Evolutionary conservation across 2,329 filamentous ascomycete species (phyloP).

Genomic region (Phoma sp.): DNA sequence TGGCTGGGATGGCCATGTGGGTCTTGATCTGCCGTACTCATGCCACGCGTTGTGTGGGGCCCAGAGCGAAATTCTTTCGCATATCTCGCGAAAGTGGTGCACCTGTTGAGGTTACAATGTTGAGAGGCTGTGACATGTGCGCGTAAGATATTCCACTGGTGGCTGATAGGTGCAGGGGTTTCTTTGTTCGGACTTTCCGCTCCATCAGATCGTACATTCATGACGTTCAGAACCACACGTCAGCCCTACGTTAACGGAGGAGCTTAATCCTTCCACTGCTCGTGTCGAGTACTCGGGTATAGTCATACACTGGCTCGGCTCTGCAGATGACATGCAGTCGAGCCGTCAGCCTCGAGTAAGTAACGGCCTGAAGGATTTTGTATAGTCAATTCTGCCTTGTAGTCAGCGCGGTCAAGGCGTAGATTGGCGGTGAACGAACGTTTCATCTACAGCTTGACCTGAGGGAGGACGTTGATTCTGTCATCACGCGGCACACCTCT

Average conservation of each 20-base stretch:
- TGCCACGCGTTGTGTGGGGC: slow-evolving; percentile 7
- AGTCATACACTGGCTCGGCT: slow-evolving; percentile 3
- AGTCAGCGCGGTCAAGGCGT: slow-evolving; percentile 16
- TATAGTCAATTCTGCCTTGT: not conserved
- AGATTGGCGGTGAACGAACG: slow-evolving; percentile 9
- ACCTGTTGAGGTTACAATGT: slow-evolving; percentile 5
- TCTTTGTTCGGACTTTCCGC: slow-evolving; percentile 14
- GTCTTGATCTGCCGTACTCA: slow-evolving; percentile 9
- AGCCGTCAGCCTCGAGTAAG: not conserved
- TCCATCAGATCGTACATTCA: slow-evolving; percentile 5
- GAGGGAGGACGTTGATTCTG: not conserved
- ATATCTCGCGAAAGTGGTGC: slow-evolving; percentile 2
- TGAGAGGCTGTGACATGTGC: not conserved
- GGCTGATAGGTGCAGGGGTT: slow-evolving; percentile 7
- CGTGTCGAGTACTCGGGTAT: not conserved
- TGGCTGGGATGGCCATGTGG: slow-evolving; percentile 9
- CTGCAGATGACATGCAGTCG: slow-evolving; percentile 8
- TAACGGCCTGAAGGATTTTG: slow-evolving; percentile 6
- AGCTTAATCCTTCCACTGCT: slow-evolving; percentile 7
- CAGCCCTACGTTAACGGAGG: slow-evolving; percentile 16
- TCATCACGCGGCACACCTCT: slow-evolving; percentile 22
- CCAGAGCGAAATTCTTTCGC: not conserved
- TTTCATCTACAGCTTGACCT: slow-evolving; percentile 1
- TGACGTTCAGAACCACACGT: slow-evolving; percentile 8
- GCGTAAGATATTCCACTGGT: not conserved